A percentile compares a stretch with the other conserved stretches of the same genome.
phyloP scores from a whole-genome alignment of 2,329 filamentous ascomycete genomes.

The Phymatotrichopsis omnivora region DNA sequence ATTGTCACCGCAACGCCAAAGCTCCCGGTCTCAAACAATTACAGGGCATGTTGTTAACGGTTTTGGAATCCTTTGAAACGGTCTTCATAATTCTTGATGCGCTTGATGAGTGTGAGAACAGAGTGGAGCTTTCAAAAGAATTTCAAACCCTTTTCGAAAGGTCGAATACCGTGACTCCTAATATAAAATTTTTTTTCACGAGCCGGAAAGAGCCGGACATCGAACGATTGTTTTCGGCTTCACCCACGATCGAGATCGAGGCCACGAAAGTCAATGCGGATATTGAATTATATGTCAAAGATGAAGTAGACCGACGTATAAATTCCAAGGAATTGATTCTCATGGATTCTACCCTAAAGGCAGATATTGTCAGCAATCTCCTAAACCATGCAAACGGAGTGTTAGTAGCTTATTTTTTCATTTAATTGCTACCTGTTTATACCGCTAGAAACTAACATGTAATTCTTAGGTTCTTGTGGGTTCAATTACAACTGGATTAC shows the following conservation, averaged over 20 bases:
- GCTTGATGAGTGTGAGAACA: constrained; percentile 3
- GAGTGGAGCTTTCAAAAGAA: constrained; percentile 1
- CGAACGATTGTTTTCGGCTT: not conserved
- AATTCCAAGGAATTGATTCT: not conserved
- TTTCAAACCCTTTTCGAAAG: no score
- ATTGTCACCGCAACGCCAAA: no score
- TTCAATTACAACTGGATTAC: constrained; percentile 19
- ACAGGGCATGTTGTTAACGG: not conserved
- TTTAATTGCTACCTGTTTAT: not conserved
- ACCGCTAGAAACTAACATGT: not conserved
- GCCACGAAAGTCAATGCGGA: constrained; percentile 7
- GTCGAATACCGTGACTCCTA: no score
- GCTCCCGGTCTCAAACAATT: no score
- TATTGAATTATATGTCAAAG: constrained; percentile 7
- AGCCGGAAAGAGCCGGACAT: constrained; percentile 13
- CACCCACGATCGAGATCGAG: constrained; percentile 6
- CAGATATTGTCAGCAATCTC: not conserved
- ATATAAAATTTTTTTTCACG: constrained; percentile 9
- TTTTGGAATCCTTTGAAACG: not conserved
- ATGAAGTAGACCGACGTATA: not conserved
- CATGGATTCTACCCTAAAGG: not conserved
- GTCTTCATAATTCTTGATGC: constrained; percentile 13
- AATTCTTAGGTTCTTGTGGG: constrained; percentile 17
- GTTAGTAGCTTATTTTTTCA: not conserved
- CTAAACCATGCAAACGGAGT: not conserved